These are phyloP conservation scores for Kokia cookei DNA, from an alignment of 441 rosid species.

Conservation along the genomic window DNA sequence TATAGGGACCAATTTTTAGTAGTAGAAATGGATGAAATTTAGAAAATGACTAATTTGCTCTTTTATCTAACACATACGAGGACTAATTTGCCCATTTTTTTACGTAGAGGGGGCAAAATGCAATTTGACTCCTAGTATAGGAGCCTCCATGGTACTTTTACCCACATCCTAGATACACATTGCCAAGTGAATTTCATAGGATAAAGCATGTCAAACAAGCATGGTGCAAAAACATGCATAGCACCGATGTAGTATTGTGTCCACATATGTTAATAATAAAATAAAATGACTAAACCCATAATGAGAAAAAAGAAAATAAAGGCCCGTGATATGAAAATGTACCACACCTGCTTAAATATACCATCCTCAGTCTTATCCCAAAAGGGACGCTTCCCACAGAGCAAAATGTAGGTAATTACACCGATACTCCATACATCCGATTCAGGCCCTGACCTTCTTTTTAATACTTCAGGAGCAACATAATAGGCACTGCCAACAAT, in stretches of 20 bases:
- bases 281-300: neutral
- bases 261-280: neutral
- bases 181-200: neutral
- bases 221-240: neutral
- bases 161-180: neutral
- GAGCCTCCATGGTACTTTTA: too few relatives aligned
- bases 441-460: slow-evolving; percentile 92
- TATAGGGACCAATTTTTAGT: too few relatives aligned
- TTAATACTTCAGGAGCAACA: slow-evolving; percentile 95
- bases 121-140: too few relatives aligned
- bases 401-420: slow-evolving; percentile 88
- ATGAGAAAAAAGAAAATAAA: neutral
- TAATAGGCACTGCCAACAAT: slow-evolving; percentile 97
- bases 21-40: too few relatives aligned
- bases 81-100: too few relatives aligned
- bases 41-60: too few relatives aligned
- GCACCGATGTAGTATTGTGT: neutral
- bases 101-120: too few relatives aligned
- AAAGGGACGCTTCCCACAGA: slow-evolving; percentile 92
- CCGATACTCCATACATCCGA: slow-evolving; percentile 99
- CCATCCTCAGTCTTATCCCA: slow-evolving; percentile 99
- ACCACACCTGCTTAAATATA: slow-evolving; percentile 83
- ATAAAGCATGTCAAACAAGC: slow-evolving; percentile 7
- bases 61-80: too few relatives aligned
- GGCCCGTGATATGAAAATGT: slow-evolving; percentile 14